Percentiles rank a stretch among this genome's conserved stretches.
These are phyloP conservation scores for Talaromyces adpressus DNA, from an alignment of 495 filamentous ascomycete species.

Conservation along the genomic window DNA sequence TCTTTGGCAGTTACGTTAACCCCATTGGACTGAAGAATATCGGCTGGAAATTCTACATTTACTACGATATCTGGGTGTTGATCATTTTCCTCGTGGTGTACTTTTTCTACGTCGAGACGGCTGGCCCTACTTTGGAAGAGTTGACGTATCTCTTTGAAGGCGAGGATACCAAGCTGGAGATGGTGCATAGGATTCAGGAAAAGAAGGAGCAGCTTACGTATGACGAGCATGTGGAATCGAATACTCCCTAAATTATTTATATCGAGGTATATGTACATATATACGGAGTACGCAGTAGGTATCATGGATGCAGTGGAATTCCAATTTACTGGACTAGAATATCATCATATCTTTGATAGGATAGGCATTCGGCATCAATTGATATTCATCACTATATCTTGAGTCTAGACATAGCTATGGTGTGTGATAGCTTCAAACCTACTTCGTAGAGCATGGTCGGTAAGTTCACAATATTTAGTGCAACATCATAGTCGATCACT, in stretches of 20 bases:
- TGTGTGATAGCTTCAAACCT: not conserved
- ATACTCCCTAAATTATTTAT: conserved; percentile 1
- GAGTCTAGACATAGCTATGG: not conserved
- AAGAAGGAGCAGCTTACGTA: conserved; percentile 13
- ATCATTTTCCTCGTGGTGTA: conserved; percentile 50
- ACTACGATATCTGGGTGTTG: conserved; percentile 54
- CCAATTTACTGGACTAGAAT: not conserved
- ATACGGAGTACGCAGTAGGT: not conserved
- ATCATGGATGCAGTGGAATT: not conserved
- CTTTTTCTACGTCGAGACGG: conserved; percentile 60
- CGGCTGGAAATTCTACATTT: conserved; percentile 52
- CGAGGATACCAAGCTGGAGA: conserved; percentile 10
- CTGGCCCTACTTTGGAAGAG: conserved; percentile 57
- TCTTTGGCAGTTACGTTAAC: conserved; percentile 48
- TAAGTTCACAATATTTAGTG: not conserved
- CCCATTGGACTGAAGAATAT: conserved; percentile 45
- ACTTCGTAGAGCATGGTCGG: not conserved
- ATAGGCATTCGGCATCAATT: not conserved
- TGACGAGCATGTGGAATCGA: conserved; percentile 13
- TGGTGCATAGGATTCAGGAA: conserved; percentile 14
- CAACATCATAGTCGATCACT: too few relatives aligned
- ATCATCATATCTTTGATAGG: not conserved
- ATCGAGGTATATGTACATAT: not conserved
- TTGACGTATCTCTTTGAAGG: conserved; percentile 36
- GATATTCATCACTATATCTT: not conserved